Conservation (phyloP, 805 yeast species). For the Candida methanosorbosa region DNA sequence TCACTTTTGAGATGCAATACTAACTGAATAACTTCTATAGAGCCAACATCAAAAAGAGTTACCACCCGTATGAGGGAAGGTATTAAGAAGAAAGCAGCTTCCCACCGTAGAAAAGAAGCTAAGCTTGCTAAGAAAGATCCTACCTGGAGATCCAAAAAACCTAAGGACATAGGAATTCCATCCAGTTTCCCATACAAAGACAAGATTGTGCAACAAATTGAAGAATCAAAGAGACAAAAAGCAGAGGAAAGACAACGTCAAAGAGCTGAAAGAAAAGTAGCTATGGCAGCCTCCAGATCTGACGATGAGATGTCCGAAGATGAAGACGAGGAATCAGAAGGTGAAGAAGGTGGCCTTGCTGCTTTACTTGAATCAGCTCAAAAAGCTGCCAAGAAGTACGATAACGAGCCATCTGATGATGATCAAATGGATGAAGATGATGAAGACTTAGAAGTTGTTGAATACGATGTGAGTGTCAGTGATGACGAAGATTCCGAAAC, state of each 20-base stretch:
- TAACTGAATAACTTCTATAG: too few species aligned
- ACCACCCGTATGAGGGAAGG: slow-evolving; percentile 95
- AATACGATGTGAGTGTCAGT: slow-evolving; percentile 36
- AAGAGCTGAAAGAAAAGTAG: slow-evolving; percentile 41
- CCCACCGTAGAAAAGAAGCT: slow-evolving; percentile 78
- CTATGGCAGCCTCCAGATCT: slow-evolving; percentile 26
- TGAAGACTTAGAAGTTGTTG: slow-evolving; percentile 41
- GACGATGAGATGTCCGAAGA: slow-evolving; percentile 23
- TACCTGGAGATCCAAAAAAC: slow-evolving; percentile 83
- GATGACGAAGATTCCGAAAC: slow-evolving; percentile 30
- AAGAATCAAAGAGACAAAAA: slow-evolving; percentile 47
- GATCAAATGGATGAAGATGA: slow-evolving; percentile 32
- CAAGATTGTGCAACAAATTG: slow-evolving; percentile 64
- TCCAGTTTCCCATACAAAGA: slow-evolving; percentile 92
- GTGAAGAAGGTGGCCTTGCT: slow-evolving; percentile 43
- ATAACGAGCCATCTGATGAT: slow-evolving; percentile 40
- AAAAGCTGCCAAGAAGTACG: slow-evolving; percentile 69
- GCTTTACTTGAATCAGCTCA: slow-evolving; percentile 90
- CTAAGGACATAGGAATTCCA: slow-evolving; percentile 94
- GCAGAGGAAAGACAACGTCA: slow-evolving; percentile 44
- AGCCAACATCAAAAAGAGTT: slow-evolving; percentile 77
- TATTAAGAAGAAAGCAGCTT: slow-evolving; percentile 89
- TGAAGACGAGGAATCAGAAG: slow-evolving; percentile 32
- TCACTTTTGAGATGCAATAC: too few species aligned
- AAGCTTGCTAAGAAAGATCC: slow-evolving; percentile 80